Evolutionary conservation across 2,329 filamentous ascomycete genomes (phyloP).

Genomic region (Neopestalotiopsis clavispora): DNA sequence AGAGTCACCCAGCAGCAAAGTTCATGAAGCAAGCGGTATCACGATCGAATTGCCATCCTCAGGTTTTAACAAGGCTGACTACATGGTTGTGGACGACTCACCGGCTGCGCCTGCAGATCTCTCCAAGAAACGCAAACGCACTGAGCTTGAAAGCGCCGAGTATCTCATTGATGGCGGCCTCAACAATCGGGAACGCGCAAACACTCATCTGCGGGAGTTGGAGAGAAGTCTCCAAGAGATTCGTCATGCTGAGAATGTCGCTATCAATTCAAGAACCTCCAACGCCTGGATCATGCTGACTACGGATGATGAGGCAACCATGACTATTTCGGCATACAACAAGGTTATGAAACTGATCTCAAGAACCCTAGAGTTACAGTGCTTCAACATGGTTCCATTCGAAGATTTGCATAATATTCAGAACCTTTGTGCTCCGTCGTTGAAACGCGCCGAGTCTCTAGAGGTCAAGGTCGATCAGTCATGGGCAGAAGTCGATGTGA

Average conservation of each 20-base stretch:
- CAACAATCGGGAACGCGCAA: slow-evolving; percentile 82
- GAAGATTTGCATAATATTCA: slow-evolving; percentile 78
- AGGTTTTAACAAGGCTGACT: slow-evolving; percentile 58
- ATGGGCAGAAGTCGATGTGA: slow-evolving; percentile 70
- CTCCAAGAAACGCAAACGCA: slow-evolving; percentile 60
- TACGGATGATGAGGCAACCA: slow-evolving; percentile 65
- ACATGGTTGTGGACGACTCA: slow-evolving; percentile 51
- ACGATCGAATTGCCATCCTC: slow-evolving; percentile 52
- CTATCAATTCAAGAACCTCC: slow-evolving; percentile 59
- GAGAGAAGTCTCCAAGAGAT: slow-evolving; percentile 72
- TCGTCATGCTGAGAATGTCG: slow-evolving; percentile 76
- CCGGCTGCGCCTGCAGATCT: slow-evolving; percentile 52
- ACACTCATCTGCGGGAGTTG: slow-evolving; percentile 74
- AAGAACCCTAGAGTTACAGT: slow-evolving; percentile 71
- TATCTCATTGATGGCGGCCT: slow-evolving; percentile 65
- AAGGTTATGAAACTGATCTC: slow-evolving; percentile 76
- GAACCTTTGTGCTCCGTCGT: slow-evolving; percentile 76
- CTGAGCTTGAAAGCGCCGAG: slow-evolving; percentile 55
- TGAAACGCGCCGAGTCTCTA: slow-evolving; percentile 69
- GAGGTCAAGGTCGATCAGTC: slow-evolving; percentile 73
- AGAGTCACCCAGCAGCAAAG: slow-evolving; percentile 15
- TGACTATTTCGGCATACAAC: slow-evolving; percentile 71
- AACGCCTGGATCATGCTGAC: slow-evolving; percentile 59
- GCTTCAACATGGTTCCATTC: slow-evolving; percentile 73
- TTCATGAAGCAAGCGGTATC: slow-evolving; percentile 37